A percentile compares a stretch with the other conserved stretches of the same genome.
Evolutionary conservation across 495 filamentous ascomycete species (phyloP).

Genomic region (Aspergillus sclerotiicarbonarius): DNA sequence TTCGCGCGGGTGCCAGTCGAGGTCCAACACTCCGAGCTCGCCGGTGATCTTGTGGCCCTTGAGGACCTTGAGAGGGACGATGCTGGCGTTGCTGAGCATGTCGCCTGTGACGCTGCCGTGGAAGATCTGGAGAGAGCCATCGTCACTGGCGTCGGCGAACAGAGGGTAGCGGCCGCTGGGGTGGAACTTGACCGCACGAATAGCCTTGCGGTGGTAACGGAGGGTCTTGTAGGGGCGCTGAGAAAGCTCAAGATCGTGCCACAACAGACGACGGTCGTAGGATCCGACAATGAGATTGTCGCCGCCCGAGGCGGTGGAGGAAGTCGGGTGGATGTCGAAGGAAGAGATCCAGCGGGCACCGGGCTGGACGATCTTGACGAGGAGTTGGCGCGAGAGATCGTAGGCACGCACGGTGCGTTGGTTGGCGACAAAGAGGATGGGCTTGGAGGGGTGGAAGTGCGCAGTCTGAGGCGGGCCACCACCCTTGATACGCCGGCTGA

Average conservation of each 20-base stretch:
- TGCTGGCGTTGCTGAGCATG: slow-evolving; percentile 90
- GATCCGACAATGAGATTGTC: slow-evolving; percentile 92
- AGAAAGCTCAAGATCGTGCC: slow-evolving; percentile 95
- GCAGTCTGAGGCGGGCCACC: slow-evolving; percentile 83
- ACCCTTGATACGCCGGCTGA: slow-evolving; percentile 72
- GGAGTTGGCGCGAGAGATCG: slow-evolving; percentile 82
- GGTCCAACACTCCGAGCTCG: slow-evolving; percentile 84
- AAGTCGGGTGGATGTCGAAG: slow-evolving; percentile 83
- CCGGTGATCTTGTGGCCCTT: slow-evolving; percentile 77
- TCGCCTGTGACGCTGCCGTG: slow-evolving; percentile 93
- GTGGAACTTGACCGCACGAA: slow-evolving; percentile 84
- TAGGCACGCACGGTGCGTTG: slow-evolving; percentile 89
- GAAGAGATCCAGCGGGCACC: slow-evolving; percentile 94
- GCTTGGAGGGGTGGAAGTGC: slow-evolving; percentile 89
- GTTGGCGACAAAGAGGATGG: slow-evolving; percentile 93
- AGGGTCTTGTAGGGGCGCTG: slow-evolving; percentile 91
- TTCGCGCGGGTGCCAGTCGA: slow-evolving; percentile 91
- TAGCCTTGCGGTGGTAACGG: slow-evolving; percentile 87
- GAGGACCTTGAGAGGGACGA: slow-evolving; percentile 93
- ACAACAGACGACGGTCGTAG: slow-evolving; percentile 90
- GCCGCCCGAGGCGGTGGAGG: slow-evolving; percentile 56
- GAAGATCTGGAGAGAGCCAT: slow-evolving; percentile 92
- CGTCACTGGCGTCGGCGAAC: slow-evolving; percentile 90
- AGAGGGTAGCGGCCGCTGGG: slow-evolving; percentile 73
- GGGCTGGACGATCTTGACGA: slow-evolving; percentile 87